phyloP scores from a whole-genome alignment of 331 rosid species.

The Pyracantha coccinea region DNA sequence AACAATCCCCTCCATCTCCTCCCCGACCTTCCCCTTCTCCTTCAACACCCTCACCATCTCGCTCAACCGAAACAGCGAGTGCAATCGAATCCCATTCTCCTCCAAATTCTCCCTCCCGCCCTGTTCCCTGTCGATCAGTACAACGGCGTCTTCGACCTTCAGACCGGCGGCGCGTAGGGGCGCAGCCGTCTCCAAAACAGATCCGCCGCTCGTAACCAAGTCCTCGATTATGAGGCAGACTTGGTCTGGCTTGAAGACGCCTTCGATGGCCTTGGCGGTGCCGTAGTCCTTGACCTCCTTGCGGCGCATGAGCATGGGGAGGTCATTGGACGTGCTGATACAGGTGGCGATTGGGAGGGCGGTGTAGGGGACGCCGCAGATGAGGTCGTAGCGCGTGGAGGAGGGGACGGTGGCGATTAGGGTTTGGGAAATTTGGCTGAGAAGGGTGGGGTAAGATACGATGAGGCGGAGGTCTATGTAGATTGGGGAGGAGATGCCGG shows the following conservation, averaged over 20 bases:
- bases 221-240: slow-evolving; percentile 78
- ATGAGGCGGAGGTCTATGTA: slow-evolving; percentile 86
- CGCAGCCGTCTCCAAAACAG: slow-evolving; percentile 67
- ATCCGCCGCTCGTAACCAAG: slow-evolving; percentile 74
- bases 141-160: slow-evolving; percentile 66
- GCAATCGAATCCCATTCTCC: slow-evolving; percentile 66
- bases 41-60: slow-evolving; percentile 79
- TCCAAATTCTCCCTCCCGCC: slow-evolving; percentile 87
- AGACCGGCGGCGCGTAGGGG: slow-evolving; percentile 65
- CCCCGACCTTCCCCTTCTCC: slow-evolving; percentile 58
- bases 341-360: slow-evolving; percentile 87
- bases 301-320: slow-evolving; percentile 90
- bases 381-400: slow-evolving; percentile 40
- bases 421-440: slow-evolving; percentile 59
- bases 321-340: slow-evolving; percentile 36
- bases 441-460: slow-evolving; percentile 67
- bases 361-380: slow-evolving; percentile 84
- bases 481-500: slow-evolving; percentile 77
- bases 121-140: slow-evolving; percentile 78
- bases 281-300: slow-evolving; percentile 93
- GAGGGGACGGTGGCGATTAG: slow-evolving; percentile 47
- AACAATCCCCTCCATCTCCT: slow-evolving; percentile 48
- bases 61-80: slow-evolving; percentile 55
- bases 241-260: slow-evolving; percentile 44
- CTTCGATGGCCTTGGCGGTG: slow-evolving; percentile 76